Base-by-base conservation (phyloP, 164 flowering plant species). In the Vitis labrusca region DNA sequence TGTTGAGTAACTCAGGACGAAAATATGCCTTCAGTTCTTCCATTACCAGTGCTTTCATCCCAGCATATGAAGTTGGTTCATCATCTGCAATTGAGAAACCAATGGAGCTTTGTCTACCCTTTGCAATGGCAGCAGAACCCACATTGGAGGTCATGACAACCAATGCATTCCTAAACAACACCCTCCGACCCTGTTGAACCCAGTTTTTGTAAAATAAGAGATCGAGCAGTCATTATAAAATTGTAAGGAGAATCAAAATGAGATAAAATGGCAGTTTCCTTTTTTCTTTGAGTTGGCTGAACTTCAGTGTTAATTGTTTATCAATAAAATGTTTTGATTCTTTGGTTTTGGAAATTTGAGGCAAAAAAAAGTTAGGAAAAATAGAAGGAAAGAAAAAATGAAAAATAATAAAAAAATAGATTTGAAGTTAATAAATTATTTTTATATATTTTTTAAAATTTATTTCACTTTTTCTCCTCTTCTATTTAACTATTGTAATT, bases 111-210 rank as follows among this genome's bases (percentile, higher is more conserved):
- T 66, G 83, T 70, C 90, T 76, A 44, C 97, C 95, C 78, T 85
- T 91, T 32, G 88, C 90, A 66, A 93, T 91, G 77, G 90, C 84
- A 58, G 79, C 68, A 61, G 94, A 90, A 13, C 97, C 98, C 58
- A 93, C 85, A 74, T 93, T 93, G 15, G 98, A 93, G n/a, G 98
- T 93, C 97, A 93, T 93, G 59, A 91, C 83, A 14, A 93, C 67
- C 75, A 93, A 76, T 3, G 94, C 82, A 66, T 93, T 91, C 80
- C 88, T 93, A 71, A 93, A 91, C 51, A 90, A 86, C 15, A 90
- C 97, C 71, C 87, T 85, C 57, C 95, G 78, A 23, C 98, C 98
- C 93, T 93, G 78, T 64, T 6, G 49, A 69, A 70, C 27, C 30
- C 44, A 67, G 32, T 23, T 13, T 59, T 61, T 17, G 16, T 16